A percentile compares a stretch with the other conserved stretches of the same genome.
Evolutionary conservation across 2,329 filamentous ascomycete species (phyloP).

Genomic region (Emmonsia crescens): DNA sequence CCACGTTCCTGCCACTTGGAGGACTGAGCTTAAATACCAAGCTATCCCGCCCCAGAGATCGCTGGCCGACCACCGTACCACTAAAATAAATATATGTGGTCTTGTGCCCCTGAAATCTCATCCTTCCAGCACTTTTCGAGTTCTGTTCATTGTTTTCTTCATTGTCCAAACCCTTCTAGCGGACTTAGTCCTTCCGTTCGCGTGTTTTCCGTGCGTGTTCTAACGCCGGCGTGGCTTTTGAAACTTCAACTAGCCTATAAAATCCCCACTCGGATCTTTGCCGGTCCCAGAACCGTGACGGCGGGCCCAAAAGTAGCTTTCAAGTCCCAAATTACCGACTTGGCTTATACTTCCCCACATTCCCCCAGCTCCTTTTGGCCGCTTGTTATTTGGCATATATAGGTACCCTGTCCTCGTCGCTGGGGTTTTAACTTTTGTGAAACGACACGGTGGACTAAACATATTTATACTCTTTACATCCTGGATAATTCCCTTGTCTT

Average conservation of each 20-base stretch:
- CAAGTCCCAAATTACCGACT: background rate
- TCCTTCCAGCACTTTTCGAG: background rate
- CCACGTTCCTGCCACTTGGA: background rate
- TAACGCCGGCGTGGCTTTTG: background rate
- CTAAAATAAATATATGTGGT: background rate
- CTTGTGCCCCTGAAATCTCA: background rate
- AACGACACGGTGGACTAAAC: background rate
- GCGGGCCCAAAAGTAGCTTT: conserved; percentile 4
- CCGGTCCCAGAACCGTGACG: conserved; percentile 5
- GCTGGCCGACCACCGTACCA: background rate
- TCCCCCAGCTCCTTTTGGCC: conserved; percentile 2
- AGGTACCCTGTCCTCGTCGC: background rate
- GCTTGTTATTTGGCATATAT: background rate
- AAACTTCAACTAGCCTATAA: background rate
- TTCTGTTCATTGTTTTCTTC: background rate
- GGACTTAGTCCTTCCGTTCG: background rate
- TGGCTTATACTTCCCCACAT: conserved; percentile 4
- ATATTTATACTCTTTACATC: background rate
- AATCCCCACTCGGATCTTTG: background rate
- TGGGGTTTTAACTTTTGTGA: background rate
- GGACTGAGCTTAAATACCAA: background rate
- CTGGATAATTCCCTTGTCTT: background rate
- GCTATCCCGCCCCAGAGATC: background rate
- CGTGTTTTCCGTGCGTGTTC: background rate
- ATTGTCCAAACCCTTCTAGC: background rate